Conservation (phyloP, 768 basidiomycete genomes). For the Trametes gibbosa region DNA sequence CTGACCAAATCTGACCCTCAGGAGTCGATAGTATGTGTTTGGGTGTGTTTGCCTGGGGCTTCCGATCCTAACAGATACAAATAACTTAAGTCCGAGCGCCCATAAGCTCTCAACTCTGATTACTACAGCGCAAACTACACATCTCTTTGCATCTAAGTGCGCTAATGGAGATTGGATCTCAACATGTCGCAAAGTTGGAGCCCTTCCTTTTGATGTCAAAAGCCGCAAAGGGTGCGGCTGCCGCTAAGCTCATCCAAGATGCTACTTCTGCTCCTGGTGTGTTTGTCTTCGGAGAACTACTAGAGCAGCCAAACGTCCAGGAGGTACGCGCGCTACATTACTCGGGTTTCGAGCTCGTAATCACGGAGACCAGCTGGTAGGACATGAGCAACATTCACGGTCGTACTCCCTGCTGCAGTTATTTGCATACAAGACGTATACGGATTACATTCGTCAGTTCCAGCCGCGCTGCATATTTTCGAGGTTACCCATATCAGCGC, state of each 20-base stretch:
- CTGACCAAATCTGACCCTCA: no score
- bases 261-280: slow-evolving; percentile 88
- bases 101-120: not conserved
- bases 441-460: slow-evolving; percentile 65
- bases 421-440: slow-evolving; percentile 88
- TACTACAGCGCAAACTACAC: not conserved
- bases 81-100: not conserved
- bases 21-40: no score
- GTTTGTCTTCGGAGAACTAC: slow-evolving; percentile 87
- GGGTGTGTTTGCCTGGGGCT: slow-evolving; percentile 4
- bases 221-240: slow-evolving; percentile 87
- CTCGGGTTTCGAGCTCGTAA: not conserved
- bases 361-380: slow-evolving; percentile 51
- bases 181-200: slow-evolving; percentile 72
- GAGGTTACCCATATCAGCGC: not conserved
- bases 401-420: slow-evolving; percentile 70
- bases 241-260: slow-evolving; percentile 84
- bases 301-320: slow-evolving; percentile 79
- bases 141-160: not conserved
- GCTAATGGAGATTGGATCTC: slow-evolving; percentile 60
- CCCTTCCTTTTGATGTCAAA: slow-evolving; percentile 91
- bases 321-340: slow-evolving; percentile 50
- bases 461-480: not conserved
- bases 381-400: slow-evolving; percentile 59
- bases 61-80: slow-evolving; percentile 13